Base-by-base conservation (phyloP, 2,329 filamentous ascomycete genomes). In the Cordyceps fumosorosea region DNA sequence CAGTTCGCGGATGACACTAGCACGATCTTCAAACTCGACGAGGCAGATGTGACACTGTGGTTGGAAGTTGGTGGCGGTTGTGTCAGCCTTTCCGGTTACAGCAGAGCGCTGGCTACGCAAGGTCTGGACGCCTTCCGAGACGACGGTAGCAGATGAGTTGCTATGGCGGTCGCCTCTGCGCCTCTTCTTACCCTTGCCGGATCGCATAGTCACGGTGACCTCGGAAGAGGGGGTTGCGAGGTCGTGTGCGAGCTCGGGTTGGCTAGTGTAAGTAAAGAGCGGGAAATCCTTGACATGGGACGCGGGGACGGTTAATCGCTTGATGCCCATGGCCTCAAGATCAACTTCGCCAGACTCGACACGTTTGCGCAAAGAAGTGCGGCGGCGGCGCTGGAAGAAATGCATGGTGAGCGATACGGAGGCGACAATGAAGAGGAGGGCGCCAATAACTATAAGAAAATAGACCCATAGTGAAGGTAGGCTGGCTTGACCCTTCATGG, bases 1-100 rank as follows among this genome's bases (percentile, higher is more conserved):
- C 3, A 98, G 80, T 74, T 97, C 90, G 61, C 92, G 89, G 61
- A 98, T 92, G 22, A 86, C 83, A 0, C 90, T 89, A 20, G 81
- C 76, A 44, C 84, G 83, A 18, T 86, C 82, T 32, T 89, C 81
- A 69, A 91, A 98, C 63, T 90, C 85, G 60, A 91, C 89, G 1
- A 96, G 81, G 71, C 95, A 99, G 59, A 98, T 96, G n/a, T 90
- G 86, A 71, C 95, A 98, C 2, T 84, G 87, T 0, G 90, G 87
- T 71, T 98, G 95, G 22, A 87, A 85, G 67, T 90, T 81, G 18
- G 83, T 82, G 6, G 78, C 79, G 34, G 74, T 73, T 14, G 74
- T 76, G 53, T 73, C 73, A 40, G 70, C 72, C 22, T 69, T 65
- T 34, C 72, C 71, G 2, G 70, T 72, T 10, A 77, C 66, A 57